Percentiles rank a stretch among this genome's conserved stretches.
Conservation (phyloP, 345 rosid species). For the Schrenkiella parvula region DNA sequence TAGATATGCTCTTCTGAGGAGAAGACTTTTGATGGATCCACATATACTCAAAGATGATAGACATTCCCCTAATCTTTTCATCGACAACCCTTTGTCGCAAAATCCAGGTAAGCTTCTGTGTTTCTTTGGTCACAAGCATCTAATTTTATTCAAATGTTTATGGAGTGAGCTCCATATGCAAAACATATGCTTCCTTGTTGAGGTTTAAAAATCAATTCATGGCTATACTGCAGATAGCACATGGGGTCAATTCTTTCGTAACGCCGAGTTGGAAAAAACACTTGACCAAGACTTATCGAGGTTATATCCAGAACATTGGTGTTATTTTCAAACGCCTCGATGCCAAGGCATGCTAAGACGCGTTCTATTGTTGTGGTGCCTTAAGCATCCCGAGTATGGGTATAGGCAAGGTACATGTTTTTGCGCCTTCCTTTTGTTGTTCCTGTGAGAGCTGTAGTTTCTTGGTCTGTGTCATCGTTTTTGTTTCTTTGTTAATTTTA, state of each 20-base stretch:
- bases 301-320: conserved; percentile 81
- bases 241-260: conserved; percentile 83
- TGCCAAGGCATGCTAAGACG: conserved; percentile 91
- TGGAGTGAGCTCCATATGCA: too few relatives aligned
- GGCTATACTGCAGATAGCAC: conserved; percentile 59
- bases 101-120: conserved; percentile 57
- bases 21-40: conserved; percentile 62
- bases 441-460: neutral
- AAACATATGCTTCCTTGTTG: too few relatives aligned
- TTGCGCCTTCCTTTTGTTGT: neutral
- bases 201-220: neutral
- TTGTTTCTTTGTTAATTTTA: neutral
- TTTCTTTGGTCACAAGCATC: neutral
- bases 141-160: neutral
- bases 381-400: conserved; percentile 75
- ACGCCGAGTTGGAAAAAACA: conserved; percentile 82
- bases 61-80: conserved; percentile 44
- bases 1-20: conserved; percentile 75
- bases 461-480: neutral
- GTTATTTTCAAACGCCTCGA: conserved; percentile 78
- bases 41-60: conserved; percentile 50
- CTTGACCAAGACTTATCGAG: conserved; percentile 85
- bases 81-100: conserved; percentile 85
- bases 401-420: conserved; percentile 67
- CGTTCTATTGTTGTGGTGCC: conserved; percentile 76